Evolutionary conservation across 352 stramenopile species (phyloP).

Genomic region (Pythium oligandrum): DNA sequence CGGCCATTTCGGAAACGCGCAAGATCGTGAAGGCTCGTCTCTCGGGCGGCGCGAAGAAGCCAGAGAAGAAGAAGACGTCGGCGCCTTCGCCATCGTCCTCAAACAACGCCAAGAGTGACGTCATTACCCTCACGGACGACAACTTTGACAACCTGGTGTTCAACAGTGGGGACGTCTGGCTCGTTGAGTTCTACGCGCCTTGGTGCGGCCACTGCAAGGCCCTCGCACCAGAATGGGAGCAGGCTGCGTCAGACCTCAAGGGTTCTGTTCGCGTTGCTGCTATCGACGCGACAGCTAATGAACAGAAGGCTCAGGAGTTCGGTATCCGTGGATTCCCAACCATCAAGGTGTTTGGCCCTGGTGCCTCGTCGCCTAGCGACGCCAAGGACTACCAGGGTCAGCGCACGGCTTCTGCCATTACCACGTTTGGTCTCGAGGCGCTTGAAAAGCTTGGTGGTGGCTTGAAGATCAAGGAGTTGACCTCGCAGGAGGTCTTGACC

Average conservation of each 20-base stretch:
- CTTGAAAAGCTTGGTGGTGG: slow-evolving; percentile 69
- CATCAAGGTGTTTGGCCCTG: slow-evolving; percentile 92
- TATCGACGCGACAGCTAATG: slow-evolving; percentile 91
- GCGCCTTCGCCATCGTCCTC: slow-evolving; percentile 24
- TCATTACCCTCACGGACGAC: slow-evolving; percentile 89
- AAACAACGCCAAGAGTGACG: slow-evolving; percentile 48
- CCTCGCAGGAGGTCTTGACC: slow-evolving; percentile 49
- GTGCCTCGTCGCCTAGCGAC: slow-evolving; percentile 43
- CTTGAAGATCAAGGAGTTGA: slow-evolving; percentile 79
- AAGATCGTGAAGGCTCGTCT: slow-evolving; percentile 80
- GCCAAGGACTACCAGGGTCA: slow-evolving; percentile 86
- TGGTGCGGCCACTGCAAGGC: slow-evolving; percentile 93
- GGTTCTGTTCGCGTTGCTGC: slow-evolving; percentile 89
- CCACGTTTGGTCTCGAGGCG: slow-evolving; percentile 63
- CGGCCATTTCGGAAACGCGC: slow-evolving; percentile 60
- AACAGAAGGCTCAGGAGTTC: slow-evolving; percentile 85
- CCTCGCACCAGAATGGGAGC: slow-evolving; percentile 89
- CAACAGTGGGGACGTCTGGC: slow-evolving; percentile 87
- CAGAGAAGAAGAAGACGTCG: slow-evolving; percentile 41
- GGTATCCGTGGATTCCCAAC: slow-evolving; percentile 93
- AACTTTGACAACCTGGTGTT: slow-evolving; percentile 90
- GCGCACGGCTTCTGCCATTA: slow-evolving; percentile 81
- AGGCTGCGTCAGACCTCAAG: slow-evolving; percentile 84
- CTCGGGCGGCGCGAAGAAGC: slow-evolving; percentile 43
- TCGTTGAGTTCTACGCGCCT: slow-evolving; percentile 91